These are phyloP conservation scores for Penicillium steckii DNA, from an alignment of 495 filamentous ascomycete species.

Conservation along the genomic window DNA sequence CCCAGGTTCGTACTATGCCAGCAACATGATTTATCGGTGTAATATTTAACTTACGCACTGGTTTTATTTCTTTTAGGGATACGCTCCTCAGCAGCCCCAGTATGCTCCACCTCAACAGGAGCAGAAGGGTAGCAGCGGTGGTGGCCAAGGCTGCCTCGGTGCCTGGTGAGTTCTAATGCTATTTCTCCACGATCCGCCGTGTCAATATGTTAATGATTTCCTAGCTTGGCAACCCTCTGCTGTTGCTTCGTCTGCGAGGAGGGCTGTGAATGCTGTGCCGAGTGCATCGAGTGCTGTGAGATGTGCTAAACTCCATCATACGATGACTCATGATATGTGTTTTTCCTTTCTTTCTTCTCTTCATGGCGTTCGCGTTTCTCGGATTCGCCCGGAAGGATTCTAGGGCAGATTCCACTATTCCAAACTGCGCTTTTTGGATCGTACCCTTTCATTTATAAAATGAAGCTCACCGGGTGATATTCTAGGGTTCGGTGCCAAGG, in stretches of 20 bases:
- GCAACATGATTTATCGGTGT: no score
- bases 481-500: not conserved
- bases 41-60: no score
- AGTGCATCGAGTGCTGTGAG: constrained; percentile 64
- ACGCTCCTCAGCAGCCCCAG: constrained; percentile 29
- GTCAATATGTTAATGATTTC: constrained; percentile 9
- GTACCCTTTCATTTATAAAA: not conserved
- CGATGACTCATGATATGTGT: constrained; percentile 9
- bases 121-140: constrained; percentile 42
- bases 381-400: constrained; percentile 4
- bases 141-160: constrained; percentile 59
- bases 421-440: constrained; percentile 7
- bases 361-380: constrained; percentile 23
- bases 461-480: not conserved
- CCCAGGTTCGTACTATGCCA: constrained; percentile 26
- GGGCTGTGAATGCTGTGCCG: constrained; percentile 74
- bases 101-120: constrained; percentile 25
- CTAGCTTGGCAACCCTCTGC: constrained; percentile 65
- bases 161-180: constrained; percentile 48
- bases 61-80: no score
- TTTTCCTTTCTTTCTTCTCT: constrained; percentile 20
- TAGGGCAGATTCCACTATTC: constrained; percentile 4
- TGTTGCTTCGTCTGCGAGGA: constrained; percentile 80
- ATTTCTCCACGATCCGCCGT: not conserved
- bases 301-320: constrained; percentile 40